Evolutionary conservation across 2,329 filamentous ascomycete species (phyloP), one percentile per base, ranked within the genome.

Genomic region (Exutisphaerella laricina): DNA sequence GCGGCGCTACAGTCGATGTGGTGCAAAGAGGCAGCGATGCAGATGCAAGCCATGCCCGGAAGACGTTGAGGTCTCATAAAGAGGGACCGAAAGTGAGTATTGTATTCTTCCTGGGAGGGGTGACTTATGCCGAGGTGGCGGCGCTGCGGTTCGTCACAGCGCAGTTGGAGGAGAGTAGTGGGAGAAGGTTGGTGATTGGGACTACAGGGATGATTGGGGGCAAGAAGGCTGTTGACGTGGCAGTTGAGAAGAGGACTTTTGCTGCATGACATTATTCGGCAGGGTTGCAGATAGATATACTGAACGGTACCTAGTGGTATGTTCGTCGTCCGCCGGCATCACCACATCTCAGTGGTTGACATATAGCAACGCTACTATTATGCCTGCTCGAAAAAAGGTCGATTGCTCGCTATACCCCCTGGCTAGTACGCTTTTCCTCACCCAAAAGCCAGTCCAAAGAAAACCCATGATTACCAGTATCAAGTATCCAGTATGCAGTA

Each of bases 71-170:
- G 34, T 87, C 88, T 0, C 80, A 73, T 36, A 77, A 78, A 39
- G 59, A 61, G 22, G 61, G 59, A 2, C 58, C 63, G 34, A 94
- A 95, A 71, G 90, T 85, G 0, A 84, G 94, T 1, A 86, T 96
- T 59, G 82, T 98, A n/a, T 94, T 97, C 55, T 97, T 97, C 66
- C 71, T 98, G 13, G 92, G 92, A n/a, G 94, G 92, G 2, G 85
- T 98, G 42, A 96, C 88, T 0, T 95, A 94, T 61, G 90, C 92
- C 0, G 92, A 98, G 67, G 90, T 98, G 62, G 88, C 94, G 29
- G 92, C 94, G 14, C 64, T 98, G 61, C 77, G 94, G 41, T 97
- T 95, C 62, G 84, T 98, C 54, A 87, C 85, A 7, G 81, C 81
- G 61, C 82, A 90, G 65, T 49, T 73, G 45, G 65, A 79, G 78